Evolutionary conservation across 345 rosid species (phyloP).

Genomic region (Combretum micranthum): DNA sequence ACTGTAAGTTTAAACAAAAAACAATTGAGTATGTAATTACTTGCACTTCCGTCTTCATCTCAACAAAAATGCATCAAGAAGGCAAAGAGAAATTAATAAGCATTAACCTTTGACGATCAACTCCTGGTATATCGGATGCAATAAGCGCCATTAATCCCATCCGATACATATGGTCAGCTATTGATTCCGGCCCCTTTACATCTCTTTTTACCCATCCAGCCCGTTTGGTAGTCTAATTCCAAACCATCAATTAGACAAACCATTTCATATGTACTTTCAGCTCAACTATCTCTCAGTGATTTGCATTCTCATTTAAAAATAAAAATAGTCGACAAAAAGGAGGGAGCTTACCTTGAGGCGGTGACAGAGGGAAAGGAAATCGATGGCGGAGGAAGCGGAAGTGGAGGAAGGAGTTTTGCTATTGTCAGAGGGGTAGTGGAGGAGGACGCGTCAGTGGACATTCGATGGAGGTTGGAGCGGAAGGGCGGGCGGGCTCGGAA

Average conservation of each 20-base stretch:
- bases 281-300: not conserved
- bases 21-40: too few relatives aligned
- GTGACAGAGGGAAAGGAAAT: constrained; percentile 87
- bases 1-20: not conserved
- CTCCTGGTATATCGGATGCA: constrained; percentile 71
- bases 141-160: constrained; percentile 92
- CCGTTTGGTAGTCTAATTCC: constrained; percentile 70
- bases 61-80: not conserved
- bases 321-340: not conserved
- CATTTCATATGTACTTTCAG: not conserved
- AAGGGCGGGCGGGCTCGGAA: constrained; percentile 31
- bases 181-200: constrained; percentile 70
- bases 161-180: constrained; percentile 92
- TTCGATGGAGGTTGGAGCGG: constrained; percentile 21
- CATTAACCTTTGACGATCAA: constrained; percentile 72
- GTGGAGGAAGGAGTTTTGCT: constrained; percentile 19
- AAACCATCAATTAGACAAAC: constrained; percentile 1
- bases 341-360: constrained; percentile 66
- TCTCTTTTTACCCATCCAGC: constrained; percentile 86
- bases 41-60: not conserved
- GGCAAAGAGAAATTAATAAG: not conserved
- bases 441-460: constrained; percentile 25
- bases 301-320: not conserved
- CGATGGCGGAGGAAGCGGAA: constrained; percentile 61
- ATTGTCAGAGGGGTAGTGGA: constrained; percentile 35